Conservation (phyloP, 2,329 filamentous ascomycete species). For the Talaromyces amestolkiae region DNA sequence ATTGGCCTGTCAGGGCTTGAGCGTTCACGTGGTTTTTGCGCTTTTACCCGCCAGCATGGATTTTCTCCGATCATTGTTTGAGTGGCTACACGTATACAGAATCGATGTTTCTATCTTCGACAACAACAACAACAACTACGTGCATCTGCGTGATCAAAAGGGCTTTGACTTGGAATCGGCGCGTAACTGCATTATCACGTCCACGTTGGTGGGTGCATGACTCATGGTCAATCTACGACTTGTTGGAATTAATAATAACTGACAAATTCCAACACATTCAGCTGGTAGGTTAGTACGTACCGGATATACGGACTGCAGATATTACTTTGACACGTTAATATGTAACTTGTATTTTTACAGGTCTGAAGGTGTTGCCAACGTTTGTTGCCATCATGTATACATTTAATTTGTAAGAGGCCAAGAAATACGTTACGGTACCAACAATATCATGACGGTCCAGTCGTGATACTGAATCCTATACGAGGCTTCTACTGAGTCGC, state of each 20-base stretch:
- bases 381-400: not conserved
- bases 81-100: not conserved
- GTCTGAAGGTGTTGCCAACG: too few relatives aligned
- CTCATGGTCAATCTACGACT: not conserved
- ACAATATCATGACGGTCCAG: not conserved
- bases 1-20: slow-evolving; percentile 10
- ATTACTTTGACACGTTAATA: not conserved
- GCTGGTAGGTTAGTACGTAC: not conserved
- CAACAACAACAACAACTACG: not conserved
- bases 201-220: not conserved
- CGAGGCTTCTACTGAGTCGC: not conserved
- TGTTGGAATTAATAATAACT: not conserved
- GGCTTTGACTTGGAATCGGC: not conserved
- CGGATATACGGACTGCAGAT: not conserved
- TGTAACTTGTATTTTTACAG: not conserved
- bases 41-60: not conserved
- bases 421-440: not conserved
- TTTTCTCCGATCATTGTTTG: not conserved
- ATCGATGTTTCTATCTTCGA: not conserved
- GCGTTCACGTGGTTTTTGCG: slow-evolving; percentile 1
- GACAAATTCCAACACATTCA: not conserved
- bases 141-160: not conserved
- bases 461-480: not conserved
- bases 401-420: not conserved
- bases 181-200: not conserved